phyloP scores from a whole-genome alignment of 352 stramenopile genomes.

The Pythium plurisporium region DNA sequence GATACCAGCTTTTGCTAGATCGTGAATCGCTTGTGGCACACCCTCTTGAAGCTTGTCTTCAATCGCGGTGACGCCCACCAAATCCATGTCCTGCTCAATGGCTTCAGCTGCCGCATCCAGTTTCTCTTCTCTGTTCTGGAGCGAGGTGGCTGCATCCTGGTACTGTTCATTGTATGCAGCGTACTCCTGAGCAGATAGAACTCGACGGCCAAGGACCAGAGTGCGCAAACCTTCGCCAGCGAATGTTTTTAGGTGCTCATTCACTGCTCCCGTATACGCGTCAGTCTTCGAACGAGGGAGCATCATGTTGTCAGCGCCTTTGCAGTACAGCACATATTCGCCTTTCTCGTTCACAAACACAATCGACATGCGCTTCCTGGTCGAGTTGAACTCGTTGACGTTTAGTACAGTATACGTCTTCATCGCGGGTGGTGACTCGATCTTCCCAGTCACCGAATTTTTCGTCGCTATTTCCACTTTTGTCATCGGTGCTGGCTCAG shows the following conservation, averaged over 20 bases:
- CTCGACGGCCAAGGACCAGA: conserved; percentile 55
- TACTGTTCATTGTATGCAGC: conserved; percentile 51
- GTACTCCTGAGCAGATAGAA: conserved; percentile 54
- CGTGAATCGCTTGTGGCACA: conserved; percentile 81
- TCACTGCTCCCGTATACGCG: conserved; percentile 18
- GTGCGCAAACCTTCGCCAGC: conserved; percentile 77
- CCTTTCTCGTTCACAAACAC: conserved; percentile 66
- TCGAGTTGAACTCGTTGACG: conserved; percentile 85
- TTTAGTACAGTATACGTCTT: conserved; percentile 61
- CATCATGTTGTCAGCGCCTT: conserved; percentile 86
- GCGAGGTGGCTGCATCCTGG: conserved; percentile 39
- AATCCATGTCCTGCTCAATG: conserved; percentile 67
- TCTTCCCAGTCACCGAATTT: conserved; percentile 10
- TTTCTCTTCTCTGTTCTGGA: conserved; percentile 45
- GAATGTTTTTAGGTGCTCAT: conserved; percentile 58
- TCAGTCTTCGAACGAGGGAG: conserved; percentile 37
- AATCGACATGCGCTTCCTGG: conserved; percentile 98
- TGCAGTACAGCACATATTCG: conserved; percentile 65
- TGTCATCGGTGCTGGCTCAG: conserved; percentile 38
- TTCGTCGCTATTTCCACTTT: conserved; percentile 53
- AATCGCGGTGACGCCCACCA: conserved; percentile 82
- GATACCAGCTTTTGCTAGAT: conserved; percentile 71
- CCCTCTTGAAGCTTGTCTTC: conserved; percentile 84
- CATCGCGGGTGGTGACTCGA: conserved; percentile 6
- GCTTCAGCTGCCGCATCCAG: conserved; percentile 63